phyloP scores from a whole-genome alignment of 441 rosid genomes.

The Pelargonium fulgidum region DNA sequence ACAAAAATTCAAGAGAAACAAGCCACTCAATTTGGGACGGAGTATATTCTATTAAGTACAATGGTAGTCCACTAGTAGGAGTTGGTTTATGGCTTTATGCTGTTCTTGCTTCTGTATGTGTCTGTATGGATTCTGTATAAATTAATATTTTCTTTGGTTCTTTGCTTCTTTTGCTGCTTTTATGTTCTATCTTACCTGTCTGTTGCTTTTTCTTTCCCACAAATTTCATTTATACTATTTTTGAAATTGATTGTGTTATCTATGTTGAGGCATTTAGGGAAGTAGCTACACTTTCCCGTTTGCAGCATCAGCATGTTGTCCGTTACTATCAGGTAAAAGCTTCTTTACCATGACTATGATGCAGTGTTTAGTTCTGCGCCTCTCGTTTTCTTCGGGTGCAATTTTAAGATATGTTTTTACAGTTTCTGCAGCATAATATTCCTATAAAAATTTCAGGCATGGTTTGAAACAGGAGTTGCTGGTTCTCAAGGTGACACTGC shows the following conservation, averaged over 20 bases:
- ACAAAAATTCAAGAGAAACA: no score
- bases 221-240: conserved; percentile 11
- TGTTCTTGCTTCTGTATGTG: no score
- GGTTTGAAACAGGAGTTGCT: conserved; percentile 88
- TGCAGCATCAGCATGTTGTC: conserved; percentile 97
- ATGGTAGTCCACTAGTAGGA: no score
- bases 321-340: conserved; percentile 89
- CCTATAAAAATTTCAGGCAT: conserved; percentile 60
- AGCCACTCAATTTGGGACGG: no score
- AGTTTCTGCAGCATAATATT: conserved; percentile 23
- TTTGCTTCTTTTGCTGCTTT: not conserved
- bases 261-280: conserved; percentile 62
- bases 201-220: conserved; percentile 15
- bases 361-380: not conserved
- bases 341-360: conserved; percentile 7
- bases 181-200: not conserved
- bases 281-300: conserved; percentile 95
- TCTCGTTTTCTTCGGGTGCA: not conserved
- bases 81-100: no score
- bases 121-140: not conserved
- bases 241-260: conserved; percentile 25
- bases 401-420: conserved; percentile 8
- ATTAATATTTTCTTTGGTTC: not conserved
- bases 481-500: conserved; percentile 53
- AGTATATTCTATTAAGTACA: no score